Conservation (phyloP, 306 rosid genomes). For the Malus domestica region DNA sequence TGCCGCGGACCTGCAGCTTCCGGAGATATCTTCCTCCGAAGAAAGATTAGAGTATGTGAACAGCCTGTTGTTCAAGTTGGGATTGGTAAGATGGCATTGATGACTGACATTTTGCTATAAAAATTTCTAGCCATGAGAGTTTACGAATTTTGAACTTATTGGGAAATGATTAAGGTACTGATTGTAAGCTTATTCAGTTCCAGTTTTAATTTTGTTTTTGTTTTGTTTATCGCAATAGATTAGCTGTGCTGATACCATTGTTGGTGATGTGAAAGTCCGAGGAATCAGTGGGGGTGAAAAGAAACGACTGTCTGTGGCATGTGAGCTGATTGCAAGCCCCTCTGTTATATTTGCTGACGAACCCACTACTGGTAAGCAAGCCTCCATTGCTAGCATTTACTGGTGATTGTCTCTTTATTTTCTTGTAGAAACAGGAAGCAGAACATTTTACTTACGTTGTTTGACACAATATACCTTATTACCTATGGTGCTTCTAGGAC, state of each 20-base stretch:
- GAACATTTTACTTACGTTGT: background rate
- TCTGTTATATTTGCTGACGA: conserved; percentile 90
- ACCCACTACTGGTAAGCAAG: conserved; percentile 78
- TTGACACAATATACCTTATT: conserved; percentile 5
- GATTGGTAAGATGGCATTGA: conserved; percentile 50
- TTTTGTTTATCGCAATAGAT: conserved; percentile 45
- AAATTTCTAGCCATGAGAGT: background rate
- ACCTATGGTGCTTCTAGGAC: conserved; percentile 47
- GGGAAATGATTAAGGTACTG: background rate
- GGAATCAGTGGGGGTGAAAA: conserved; percentile 95
- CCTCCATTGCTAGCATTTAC: background rate
- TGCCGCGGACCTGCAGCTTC: conserved; percentile 82
- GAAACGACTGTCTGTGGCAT: conserved; percentile 83
- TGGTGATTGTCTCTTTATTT: background rate
- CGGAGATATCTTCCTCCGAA: conserved; percentile 46
- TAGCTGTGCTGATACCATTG: conserved; percentile 76
- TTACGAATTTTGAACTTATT: background rate
- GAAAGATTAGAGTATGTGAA: conserved; percentile 75
- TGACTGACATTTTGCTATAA: background rate
- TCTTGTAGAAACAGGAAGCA: background rate
- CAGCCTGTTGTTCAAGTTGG: conserved; percentile 68
- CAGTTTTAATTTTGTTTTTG: background rate
- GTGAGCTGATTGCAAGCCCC: conserved; percentile 92
- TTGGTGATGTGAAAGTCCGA: conserved; percentile 84
- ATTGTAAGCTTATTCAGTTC: background rate